These are phyloP conservation scores for Proliferodiscus dingleyae DNA, from an alignment of 2,329 filamentous ascomycete genomes.

Conservation along the genomic window DNA sequence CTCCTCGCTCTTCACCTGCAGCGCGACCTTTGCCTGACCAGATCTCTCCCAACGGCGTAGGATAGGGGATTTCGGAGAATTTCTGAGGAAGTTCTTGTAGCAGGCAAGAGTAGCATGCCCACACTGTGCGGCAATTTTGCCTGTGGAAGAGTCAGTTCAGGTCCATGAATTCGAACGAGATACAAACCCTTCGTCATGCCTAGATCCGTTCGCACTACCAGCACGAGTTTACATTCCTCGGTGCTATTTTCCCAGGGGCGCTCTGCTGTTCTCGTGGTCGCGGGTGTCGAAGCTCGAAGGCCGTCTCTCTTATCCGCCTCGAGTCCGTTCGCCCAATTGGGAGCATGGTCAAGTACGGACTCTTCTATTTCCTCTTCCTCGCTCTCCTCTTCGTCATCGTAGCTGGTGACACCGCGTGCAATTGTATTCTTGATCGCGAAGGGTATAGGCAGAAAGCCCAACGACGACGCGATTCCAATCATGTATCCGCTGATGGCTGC, in stretches of 20 bases:
- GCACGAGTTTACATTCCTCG: slow-evolving; percentile 90
- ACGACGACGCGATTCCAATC: slow-evolving; percentile 64
- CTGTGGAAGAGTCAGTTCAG: slow-evolving; percentile 41
- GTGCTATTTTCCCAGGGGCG: slow-evolving; percentile 34
- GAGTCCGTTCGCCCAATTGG: slow-evolving; percentile 60
- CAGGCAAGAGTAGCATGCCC: slow-evolving; percentile 95
- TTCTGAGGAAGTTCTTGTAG: slow-evolving; percentile 75
- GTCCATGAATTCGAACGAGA: neutral
- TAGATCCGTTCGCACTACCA: slow-evolving; percentile 88
- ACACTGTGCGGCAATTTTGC: slow-evolving; percentile 95
- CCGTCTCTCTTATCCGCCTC: slow-evolving; percentile 57
- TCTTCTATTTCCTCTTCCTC: slow-evolving; percentile 63
- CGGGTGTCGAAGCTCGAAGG: slow-evolving; percentile 34
- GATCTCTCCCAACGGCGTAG: slow-evolving; percentile 78
- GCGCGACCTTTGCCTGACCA: slow-evolving; percentile 89
- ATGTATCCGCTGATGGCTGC: slow-evolving; percentile 75
- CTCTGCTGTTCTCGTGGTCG: slow-evolving; percentile 32
- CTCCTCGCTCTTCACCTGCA: slow-evolving; percentile 84
- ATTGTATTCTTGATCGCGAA: slow-evolving; percentile 30
- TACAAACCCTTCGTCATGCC: slow-evolving; percentile 90
- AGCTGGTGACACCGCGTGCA: slow-evolving; percentile 46
- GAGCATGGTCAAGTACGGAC: slow-evolving; percentile 57
- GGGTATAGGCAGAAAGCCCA: slow-evolving; percentile 66
- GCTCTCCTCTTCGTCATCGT: slow-evolving; percentile 59
- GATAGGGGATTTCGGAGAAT: slow-evolving; percentile 52